Percentiles rank a stretch among this genome's conserved stretches.
Evolutionary conservation across 1,284 basidiomycete species (phyloP).

Genomic region (Apiotrichum montevideense): DNA sequence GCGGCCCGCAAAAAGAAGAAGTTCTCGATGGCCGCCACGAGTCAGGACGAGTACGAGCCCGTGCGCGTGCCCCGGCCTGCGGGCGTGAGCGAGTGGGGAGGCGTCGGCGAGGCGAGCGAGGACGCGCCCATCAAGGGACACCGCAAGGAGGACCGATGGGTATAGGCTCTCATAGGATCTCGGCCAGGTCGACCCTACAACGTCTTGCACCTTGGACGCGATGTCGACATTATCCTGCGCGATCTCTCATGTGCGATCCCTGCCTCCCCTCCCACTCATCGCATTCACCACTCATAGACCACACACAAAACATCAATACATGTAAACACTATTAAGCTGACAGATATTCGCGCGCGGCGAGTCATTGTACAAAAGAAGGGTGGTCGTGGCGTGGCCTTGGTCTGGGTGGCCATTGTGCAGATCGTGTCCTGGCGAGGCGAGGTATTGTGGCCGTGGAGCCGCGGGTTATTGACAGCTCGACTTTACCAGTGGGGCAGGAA

Average conservation of each 20-base stretch:
- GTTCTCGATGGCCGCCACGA: constrained; percentile 31
- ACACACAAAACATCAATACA: not conserved
- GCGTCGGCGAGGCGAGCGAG: constrained; percentile 56
- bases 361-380: too few relatives aligned
- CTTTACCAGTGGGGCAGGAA: constrained; percentile 9
- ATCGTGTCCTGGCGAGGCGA: not conserved
- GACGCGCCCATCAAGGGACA: constrained; percentile 42
- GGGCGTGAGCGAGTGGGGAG: constrained; percentile 84
- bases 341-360: not conserved
- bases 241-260: too few relatives aligned
- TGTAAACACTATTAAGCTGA: constrained; percentile 3
- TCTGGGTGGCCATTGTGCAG: not conserved
- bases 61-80: constrained; percentile 74
- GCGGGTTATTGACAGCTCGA: not conserved
- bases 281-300: constrained; percentile 1
- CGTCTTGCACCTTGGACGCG: too few relatives aligned
- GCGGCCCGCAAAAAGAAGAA: constrained; percentile 16
- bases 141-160: constrained; percentile 41
- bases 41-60: constrained; percentile 72
- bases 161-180: constrained; percentile 18
- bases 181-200: too few relatives aligned
- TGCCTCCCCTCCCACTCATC: too few relatives aligned
- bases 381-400: not conserved
- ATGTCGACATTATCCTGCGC: too few relatives aligned
- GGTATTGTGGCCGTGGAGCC: not conserved